Base-by-base conservation (phyloP, 1,284 basidiomycete species). In the Trametes polyzona region DNA sequence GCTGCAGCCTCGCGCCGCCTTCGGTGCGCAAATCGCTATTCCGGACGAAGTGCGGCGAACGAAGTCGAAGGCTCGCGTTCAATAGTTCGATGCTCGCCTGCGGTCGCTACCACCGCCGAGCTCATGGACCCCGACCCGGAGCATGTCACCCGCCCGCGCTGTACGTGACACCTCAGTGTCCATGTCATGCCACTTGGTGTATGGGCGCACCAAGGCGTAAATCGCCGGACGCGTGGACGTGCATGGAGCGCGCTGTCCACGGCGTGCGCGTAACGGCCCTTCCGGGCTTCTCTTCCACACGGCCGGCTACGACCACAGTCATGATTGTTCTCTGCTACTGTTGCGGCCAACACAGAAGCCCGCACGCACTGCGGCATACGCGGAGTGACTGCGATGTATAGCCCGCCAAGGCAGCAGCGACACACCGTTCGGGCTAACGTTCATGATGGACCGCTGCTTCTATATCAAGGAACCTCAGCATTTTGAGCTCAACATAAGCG, bases 91-190 rank as follows among this genome's bases (percentile, higher is more conserved):
- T n/a, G n/a, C n/a, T n/a, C n/a, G n/a, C n/a, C n/a, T n/a, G n/a
- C n/a, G 35, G 12, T n/a, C 4, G 30, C 44, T 16, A 24, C 23
- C 44, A 32, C 44, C 44, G 32, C 44, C 44, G 19, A 16, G 19
- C 21, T 21, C 30, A 35, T 32, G 44, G 30, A 47, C 30, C 14
- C 12, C 17, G 33, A 26, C 36, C 30, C 47, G 16, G 36, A 26
- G 37, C 37, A 50, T 26, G 26, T 8, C 19, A 29, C 33, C 32
- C 21, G 30, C 23, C 17, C 24, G 19, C 32, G 36, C 46, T 16
- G n/a, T n/a, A n/a, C n/a, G 50, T 44, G 39, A 44, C 52, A 53
- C 44, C 36, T 27, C 52, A 40, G 36, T 19, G 29, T 46, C 33
- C 52, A 47, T 41, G 30, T 46, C 52, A 54, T 46, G 21, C 35